Evolutionary conservation across 768 basidiomycete species (phyloP).

Genomic region (Termitomyces sp.): DNA sequence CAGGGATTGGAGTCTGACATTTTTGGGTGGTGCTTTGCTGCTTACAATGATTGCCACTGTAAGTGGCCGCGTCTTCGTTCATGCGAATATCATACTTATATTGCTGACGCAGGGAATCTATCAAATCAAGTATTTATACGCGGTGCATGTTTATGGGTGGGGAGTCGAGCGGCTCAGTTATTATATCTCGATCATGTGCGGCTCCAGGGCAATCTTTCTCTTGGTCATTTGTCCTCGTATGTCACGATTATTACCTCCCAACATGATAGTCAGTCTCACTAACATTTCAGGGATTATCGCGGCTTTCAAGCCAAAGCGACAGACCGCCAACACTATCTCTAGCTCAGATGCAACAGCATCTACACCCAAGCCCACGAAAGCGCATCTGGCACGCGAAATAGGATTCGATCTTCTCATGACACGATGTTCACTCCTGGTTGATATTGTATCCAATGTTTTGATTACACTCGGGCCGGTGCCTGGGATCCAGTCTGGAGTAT

Average conservation of each 20-base stretch:
- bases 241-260: constrained; percentile 12
- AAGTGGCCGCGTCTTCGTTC: constrained; percentile 19
- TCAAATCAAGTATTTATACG: constrained; percentile 81
- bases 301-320: constrained; percentile 46
- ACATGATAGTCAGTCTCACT: neutral
- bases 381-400: constrained; percentile 57
- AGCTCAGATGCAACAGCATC: neutral
- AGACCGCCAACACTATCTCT: constrained; percentile 4
- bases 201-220: constrained; percentile 52
- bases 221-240: constrained; percentile 39
- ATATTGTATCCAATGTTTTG: constrained; percentile 57
- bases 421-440: constrained; percentile 56
- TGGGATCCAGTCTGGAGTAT: constrained; percentile 17
- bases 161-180: constrained; percentile 67
- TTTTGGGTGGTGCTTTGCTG: constrained; percentile 59
- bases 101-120: constrained; percentile 49
- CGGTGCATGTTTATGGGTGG: constrained; percentile 68
- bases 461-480: constrained; percentile 51
- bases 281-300: constrained; percentile 46
- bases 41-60: constrained; percentile 62
- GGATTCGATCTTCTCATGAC: constrained; percentile 64
- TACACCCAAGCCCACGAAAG: constrained; percentile 43
- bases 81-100: neutral
- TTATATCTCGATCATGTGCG: constrained; percentile 68
- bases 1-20: constrained; percentile 79